phyloP scores from a whole-genome alignment of 148 eudicot species.

The Diospyros kaki region DNA sequence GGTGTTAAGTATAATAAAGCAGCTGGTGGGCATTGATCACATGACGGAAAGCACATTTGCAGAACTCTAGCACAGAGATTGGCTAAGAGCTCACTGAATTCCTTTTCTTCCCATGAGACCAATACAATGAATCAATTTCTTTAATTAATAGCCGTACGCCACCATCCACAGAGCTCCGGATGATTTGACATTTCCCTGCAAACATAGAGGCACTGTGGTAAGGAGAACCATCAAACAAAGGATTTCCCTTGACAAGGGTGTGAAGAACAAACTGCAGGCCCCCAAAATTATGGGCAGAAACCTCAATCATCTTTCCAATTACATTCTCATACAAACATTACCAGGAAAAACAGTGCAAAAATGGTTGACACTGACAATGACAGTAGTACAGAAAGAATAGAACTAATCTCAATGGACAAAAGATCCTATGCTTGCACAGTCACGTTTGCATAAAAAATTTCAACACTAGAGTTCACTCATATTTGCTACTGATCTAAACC shows the following conservation, averaged over 20 bases:
- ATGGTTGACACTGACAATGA: too few relatives aligned
- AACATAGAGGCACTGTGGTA: neutral
- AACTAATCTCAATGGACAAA: too few relatives aligned
- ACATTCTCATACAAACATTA: too few relatives aligned
- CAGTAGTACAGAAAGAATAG: too few relatives aligned
- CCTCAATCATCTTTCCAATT: too few relatives aligned
- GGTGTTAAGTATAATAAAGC: neutral
- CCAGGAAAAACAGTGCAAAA: too few relatives aligned
- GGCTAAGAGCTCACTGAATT: neutral
- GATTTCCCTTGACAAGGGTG: neutral
- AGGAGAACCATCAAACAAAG: neutral
- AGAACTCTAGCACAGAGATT: neutral
- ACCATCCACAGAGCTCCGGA: neutral
- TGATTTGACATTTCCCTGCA: constrained; percentile 5
- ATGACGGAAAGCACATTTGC: constrained; percentile 10
- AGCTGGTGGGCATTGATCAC: neutral
- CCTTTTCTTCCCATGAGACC: neutral
- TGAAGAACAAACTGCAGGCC: too few relatives aligned
- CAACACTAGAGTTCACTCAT: too few relatives aligned
- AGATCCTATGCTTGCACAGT: too few relatives aligned
- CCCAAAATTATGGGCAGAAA: too few relatives aligned
- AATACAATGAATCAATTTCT: neutral
- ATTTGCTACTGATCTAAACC: too few relatives aligned
- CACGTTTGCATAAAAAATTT: too few relatives aligned
- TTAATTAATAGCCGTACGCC: neutral